Conservation (phyloP, 257 asterid genomes). For the Solanum corneliomulleri region DNA sequence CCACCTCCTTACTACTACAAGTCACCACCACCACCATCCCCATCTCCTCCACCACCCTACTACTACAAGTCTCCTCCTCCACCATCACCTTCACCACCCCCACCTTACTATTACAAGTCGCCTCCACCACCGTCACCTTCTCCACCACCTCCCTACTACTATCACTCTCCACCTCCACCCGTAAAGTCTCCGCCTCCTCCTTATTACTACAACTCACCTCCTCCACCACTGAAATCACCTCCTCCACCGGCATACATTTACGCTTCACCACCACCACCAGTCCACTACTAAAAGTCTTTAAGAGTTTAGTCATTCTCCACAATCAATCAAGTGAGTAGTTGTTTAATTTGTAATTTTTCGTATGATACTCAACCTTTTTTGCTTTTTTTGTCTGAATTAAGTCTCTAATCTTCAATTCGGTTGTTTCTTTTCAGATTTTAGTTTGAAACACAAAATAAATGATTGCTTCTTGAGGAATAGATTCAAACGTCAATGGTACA, state of each 20-base stretch:
- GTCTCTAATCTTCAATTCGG: background rate
- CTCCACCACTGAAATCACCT: background rate
- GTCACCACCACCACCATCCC: slow-evolving; percentile 1
- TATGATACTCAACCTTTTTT: background rate
- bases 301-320: background rate
- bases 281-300: background rate
- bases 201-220: background rate
- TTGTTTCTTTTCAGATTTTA: background rate
- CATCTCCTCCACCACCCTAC: background rate
- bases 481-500: background rate
- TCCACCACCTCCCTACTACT: slow-evolving; percentile 2
- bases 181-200: background rate
- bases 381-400: background rate
- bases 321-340: background rate
- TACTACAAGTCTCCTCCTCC: slow-evolving; percentile 10
- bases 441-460: background rate
- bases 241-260: slow-evolving; percentile 7
- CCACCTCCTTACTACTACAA: background rate
- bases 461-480: background rate
- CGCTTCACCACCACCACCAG: slow-evolving; percentile 13
- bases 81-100: slow-evolving; percentile 3
- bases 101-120: slow-evolving; percentile 2
- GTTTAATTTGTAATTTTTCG: background rate
- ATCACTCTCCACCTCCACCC: background rate
- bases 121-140: slow-evolving; percentile 7